Percentiles rank a stretch among this genome's conserved stretches.
Conservation (phyloP, 371 early-diverging fungal genomes). For the Mucor ambiguus region DNA sequence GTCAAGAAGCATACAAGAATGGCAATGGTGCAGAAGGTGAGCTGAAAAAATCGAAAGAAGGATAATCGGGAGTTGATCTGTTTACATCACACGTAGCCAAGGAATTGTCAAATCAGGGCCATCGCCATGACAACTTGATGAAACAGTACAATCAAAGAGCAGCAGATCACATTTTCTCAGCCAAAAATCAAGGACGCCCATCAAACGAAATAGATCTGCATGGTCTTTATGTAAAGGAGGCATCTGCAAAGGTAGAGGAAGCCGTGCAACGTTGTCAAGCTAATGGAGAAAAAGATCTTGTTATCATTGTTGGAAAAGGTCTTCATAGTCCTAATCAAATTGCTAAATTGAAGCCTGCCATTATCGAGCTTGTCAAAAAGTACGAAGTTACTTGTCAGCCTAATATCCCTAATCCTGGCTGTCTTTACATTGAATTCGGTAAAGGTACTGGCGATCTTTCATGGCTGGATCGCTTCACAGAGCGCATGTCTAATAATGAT, state of each 20-base stretch:
- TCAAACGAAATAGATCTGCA: slow-evolving; percentile 62
- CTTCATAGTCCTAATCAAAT: slow-evolving; percentile 59
- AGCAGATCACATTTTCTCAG: slow-evolving; percentile 54
- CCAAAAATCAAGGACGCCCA: slow-evolving; percentile 51
- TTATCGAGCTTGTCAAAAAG: slow-evolving; percentile 53
- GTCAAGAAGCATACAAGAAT: slow-evolving; percentile 47
- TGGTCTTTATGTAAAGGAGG: slow-evolving; percentile 63
- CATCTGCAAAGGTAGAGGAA: slow-evolving; percentile 53
- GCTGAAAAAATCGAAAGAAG: not conserved
- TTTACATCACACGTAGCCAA: slow-evolving; percentile 32
- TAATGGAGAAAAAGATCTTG: slow-evolving; percentile 41
- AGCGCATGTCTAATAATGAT: slow-evolving; percentile 31
- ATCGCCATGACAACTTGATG: slow-evolving; percentile 56
- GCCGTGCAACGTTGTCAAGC: slow-evolving; percentile 51
- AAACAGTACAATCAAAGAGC: slow-evolving; percentile 56
- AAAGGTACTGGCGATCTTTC: slow-evolving; percentile 50
- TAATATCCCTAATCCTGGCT: slow-evolving; percentile 63
- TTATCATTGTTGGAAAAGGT: slow-evolving; percentile 67
- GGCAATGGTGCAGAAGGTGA: slow-evolving; percentile 48
- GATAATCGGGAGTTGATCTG: not conserved
- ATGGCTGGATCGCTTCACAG: slow-evolving; percentile 44
- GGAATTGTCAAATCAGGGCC: slow-evolving; percentile 57
- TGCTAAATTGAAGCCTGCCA: slow-evolving; percentile 66
- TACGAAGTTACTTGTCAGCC: slow-evolving; percentile 59
- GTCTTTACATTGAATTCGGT: slow-evolving; percentile 61